Evolutionary conservation across 306 rosid species (phyloP), one percentile per base, ranked within the genome.

Genomic region (Betula pendula): DNA sequence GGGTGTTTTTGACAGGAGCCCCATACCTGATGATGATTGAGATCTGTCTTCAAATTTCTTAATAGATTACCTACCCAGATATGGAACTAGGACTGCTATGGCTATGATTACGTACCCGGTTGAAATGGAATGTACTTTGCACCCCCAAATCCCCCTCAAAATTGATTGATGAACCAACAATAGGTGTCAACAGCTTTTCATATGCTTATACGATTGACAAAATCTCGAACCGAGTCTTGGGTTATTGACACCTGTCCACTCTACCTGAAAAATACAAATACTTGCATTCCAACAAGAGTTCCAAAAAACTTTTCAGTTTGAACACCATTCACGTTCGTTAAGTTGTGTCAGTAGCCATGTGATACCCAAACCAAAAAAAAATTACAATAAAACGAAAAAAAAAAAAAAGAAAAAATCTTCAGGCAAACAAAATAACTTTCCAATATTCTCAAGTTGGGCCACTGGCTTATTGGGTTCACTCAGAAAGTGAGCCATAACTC

Each of bases 81-180:
- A 77, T 77, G 42, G 49, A 77, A n/a, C n/a, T n/a, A n/a, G n/a
- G n/a, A 71, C 58, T 38, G 77, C 77, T 56, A 44, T 42, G 72
- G 66, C 75, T 75, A 85, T 72, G 70, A 85, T 33, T 33, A 72
- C 80, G 81, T 80, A 53, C 68, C 71, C 73, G 81, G 68, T 71
- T 79, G 75, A 81, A 81, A 83, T 51, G 77, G 81, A 86, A 75
- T 78, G 84, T 83, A 52, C 82, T 81, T 78, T 45, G 49, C 48
- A 49, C 33, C 31, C 75, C 53, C 72, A 60, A 56, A 80, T 82
- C 65, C 45, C 24, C 74, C 25, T n/a, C 31, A 58, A 22, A 51
- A 80, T 79, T 82, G 68, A 81, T 75, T 77, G 82, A 68, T 22
- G 50, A 76, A 81, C 77, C 24, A 71, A 70, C 74, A 29, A 22